Base-by-base conservation (phyloP, 129 eudicot genomes). In the Artemisia annua region DNA sequence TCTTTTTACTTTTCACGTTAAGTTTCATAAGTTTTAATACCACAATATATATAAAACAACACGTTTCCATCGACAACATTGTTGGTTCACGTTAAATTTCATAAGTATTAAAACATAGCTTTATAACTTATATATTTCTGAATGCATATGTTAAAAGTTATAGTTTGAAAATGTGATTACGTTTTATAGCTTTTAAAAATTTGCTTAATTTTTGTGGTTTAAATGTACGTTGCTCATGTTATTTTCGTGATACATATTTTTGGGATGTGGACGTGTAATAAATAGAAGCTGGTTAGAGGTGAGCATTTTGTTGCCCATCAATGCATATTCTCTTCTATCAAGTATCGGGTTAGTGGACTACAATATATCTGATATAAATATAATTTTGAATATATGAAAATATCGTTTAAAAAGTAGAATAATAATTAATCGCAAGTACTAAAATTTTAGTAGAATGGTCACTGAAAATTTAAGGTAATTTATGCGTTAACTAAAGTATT, bases 211-310 rank as follows among this genome's bases (percentile, higher is more conserved):
- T 30, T 30, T 30, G 35, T 43, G 67, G 71, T 15, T 48, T 15
- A 28, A 17, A 17, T 68, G 9, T 76, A 30, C 35, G 35, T 16
- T 60, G 67, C 43, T 76, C 80, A 76, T 68, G 80, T 69, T 63
- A 69, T 78, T 52, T 49, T 72, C 73, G 73, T 78, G 82, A 78
- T 71, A 30, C 63, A 14, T 48, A 39, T 69, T 24, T 71, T 15
- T 71, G 50, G 72, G 81, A 71, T 64, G 82, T 78, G 77, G 82
- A 64, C 51, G 78, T 71, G 72, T 63, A 71, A 78, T 78, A 71
- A 78, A 55, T 78, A 56, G 73, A 64, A 18, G 66, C 18, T 78
- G 77, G 71, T 46, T 71, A 62, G 72, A 63, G 53, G 82, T 65
- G 35, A 50, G 67, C 66, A 71, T 55, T 68, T 48, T 64, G 77